Evolutionary conservation across 2,329 filamentous ascomycete species (phyloP), one percentile per base, ranked within the genome.

Genomic region (Fusarium redolens): DNA sequence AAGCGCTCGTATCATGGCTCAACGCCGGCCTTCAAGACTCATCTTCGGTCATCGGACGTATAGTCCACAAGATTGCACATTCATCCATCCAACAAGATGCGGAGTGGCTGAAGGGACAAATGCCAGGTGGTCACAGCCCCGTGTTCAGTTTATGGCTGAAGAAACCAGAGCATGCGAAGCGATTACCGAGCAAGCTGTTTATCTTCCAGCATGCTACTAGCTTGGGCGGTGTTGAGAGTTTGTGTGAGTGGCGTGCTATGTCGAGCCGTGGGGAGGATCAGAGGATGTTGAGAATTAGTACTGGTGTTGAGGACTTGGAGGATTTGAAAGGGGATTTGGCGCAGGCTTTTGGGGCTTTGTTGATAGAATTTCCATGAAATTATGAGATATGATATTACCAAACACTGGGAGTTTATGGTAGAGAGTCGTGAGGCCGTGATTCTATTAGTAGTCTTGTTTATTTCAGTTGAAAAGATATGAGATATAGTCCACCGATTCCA

Each of bases 161-260:
- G 77, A 84, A 87, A 3, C 85, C 88, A 68, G 83, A 85, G 3
- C 79, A 88, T 54, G 95, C 96, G 9, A 88, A 87, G 72, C 81
- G 84, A 30, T 82, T 99, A 71, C 96, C 96, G 5, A 93, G 91
- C 77, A 92, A 93, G 81, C 83, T 98, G 79, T 80, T 86, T 3
- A 87, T 97, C 52, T 98, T 98, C 85, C 93, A 97, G 76, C 96
- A 99, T 82, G 96, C 96, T 9, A 99, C 96, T 3, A 97, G 93
- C 80, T 83, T 98, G 22, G 96, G 96, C 4, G 54, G 52, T 15
- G 52, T 98, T 8, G 96, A 98, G 88, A 96, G 94, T 77, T 83
- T 98, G 84, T 76, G 96, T 75, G 96, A 99, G 87, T 99, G 96
- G 96, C 87, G 96, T 64, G 89, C 92, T 50, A 96, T 99, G 93